Evolutionary conservation across 2,329 filamentous ascomycete species (phyloP), one percentile per base, ranked within the genome.

Genomic region (Bertia moriformis): DNA sequence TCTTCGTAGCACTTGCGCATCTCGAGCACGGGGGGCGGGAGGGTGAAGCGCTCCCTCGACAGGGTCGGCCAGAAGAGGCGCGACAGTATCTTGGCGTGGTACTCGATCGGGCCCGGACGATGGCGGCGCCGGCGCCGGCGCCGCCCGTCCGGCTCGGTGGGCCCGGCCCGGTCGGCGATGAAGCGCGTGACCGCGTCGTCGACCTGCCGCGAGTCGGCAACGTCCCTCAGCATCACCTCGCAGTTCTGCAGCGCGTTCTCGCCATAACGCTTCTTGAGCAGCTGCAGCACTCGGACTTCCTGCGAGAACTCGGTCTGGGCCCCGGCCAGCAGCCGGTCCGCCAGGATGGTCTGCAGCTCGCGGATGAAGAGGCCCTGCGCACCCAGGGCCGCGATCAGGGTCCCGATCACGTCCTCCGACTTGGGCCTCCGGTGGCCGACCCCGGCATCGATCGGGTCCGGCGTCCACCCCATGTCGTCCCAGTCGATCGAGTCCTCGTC

Each of bases 151-250:
- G 45, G 32, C 44, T 47, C 37, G 32, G 43, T 47, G 27, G 49
- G 41, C 2, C 42, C 27, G 38, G 48, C 40, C 19, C 39, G 30
- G 14, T 38, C 45, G 10, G 46, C 43, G 19, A 49, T 46, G 41
- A 52, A 55, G 40, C 49, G 38, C 38, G 66, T 66, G 37, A 94
- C 75, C 12, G 70, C 63, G 4, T 66, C 61, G 52, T 95, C 83
- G 42, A 93, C 73, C 32, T 74, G 71, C 43, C 71, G 69, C 1
- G 87, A 93, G 51, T 95, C 88, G 46, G 83, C 72, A 24, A 96
- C 83, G 54, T 98, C 91, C 45, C 82, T 84, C 41, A 98, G 73
- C 91, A 98, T 98, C 50, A 98, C 91, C 53, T 98, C 89, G 57
- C 88, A 95, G 38, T 84, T 83, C 54, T 96, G 91, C 36, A 98